phyloP scores from a whole-genome alignment of 176 grass and related monocot genomes.

The maize (Zea mays) region Zm-B73-REFERENCE-NAM-5.0 NC_050104.1:63705501-63706000 shows the following conservation, averaged over 20 bases:
- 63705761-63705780: background rate
- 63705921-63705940: no score
- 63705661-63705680: conserved; percentile 84
- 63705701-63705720: background rate
- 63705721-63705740: background rate
- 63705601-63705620: conserved; percentile 60
- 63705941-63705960: no score
- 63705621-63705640: conserved; percentile 94
- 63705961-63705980: no score
- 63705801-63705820: background rate
- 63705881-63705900: no score
- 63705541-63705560: conserved; percentile 77
- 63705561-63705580: conserved; percentile 64
- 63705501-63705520: conserved; percentile 55
- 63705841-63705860: background rate
- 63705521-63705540: conserved; percentile 71
- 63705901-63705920: no score
- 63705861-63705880: background rate
- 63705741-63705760: background rate
- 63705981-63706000: no score
- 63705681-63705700: conserved; percentile 22
- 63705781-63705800: background rate
- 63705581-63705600: conserved; percentile 50
- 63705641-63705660: conserved; percentile 75
- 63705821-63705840: background rate